These are phyloP conservation scores for Silene uniflora DNA, from an alignment of 148 eudicot species.

Conservation along the genomic window DNA sequence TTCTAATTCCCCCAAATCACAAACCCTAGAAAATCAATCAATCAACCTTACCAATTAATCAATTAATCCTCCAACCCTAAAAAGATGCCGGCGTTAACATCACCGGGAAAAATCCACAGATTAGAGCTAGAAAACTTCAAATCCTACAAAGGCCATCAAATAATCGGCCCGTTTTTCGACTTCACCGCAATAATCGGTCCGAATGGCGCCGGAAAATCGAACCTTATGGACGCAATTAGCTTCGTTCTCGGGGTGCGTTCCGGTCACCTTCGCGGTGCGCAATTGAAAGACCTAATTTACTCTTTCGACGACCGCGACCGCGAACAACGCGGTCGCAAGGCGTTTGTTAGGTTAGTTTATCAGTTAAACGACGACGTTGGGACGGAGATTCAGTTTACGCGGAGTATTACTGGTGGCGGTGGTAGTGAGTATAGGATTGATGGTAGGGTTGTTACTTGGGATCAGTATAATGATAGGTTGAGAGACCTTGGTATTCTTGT, in stretches of 20 bases:
- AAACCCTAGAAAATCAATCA: constrained; percentile 16
- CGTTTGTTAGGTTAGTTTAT: constrained; percentile 73
- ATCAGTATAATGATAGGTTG: constrained; percentile 65
- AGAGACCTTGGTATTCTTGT: constrained; percentile 75
- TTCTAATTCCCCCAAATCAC: not conserved
- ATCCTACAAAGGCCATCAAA: constrained; percentile 82
- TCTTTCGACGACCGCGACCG: constrained; percentile 64
- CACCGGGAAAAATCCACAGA: constrained; percentile 70
- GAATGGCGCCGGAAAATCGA: constrained; percentile 92
- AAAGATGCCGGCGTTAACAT: constrained; percentile 43
- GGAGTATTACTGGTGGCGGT: constrained; percentile 58
- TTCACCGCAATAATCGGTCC: constrained; percentile 99
- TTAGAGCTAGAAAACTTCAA: constrained; percentile 91
- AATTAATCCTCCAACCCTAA: too few relatives aligned
- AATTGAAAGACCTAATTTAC: constrained; percentile 77
- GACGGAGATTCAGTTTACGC: constrained; percentile 52
- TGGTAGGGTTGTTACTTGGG: constrained; percentile 69
- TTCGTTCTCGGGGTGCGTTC: constrained; percentile 89
- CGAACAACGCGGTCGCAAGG: constrained; percentile 70
- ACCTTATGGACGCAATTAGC: constrained; percentile 96
- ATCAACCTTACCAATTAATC: not conserved
- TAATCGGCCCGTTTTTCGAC: constrained; percentile 81
- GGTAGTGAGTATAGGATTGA: constrained; percentile 95
- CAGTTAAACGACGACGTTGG: constrained; percentile 25
- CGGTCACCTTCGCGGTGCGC: constrained; percentile 88